Conservation (phyloP, 805 yeast genomes). For the Lipomyces yamanashiensis region DNA sequence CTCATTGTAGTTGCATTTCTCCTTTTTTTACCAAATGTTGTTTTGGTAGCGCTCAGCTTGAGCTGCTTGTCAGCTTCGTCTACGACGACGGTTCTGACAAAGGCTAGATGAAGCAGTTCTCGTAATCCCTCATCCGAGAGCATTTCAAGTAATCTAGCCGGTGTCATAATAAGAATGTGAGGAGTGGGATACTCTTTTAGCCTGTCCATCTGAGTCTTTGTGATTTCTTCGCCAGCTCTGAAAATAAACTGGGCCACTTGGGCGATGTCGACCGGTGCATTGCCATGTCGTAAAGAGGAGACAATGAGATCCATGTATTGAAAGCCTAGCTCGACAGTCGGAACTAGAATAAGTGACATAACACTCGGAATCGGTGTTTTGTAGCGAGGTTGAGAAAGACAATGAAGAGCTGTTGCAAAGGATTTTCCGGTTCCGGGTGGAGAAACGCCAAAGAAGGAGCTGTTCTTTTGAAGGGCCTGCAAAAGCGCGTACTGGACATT, state of each 20-base stretch:
- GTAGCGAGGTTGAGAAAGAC: constrained; percentile 36
- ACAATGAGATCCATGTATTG: constrained; percentile 41
- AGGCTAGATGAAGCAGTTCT: constrained; percentile 16
- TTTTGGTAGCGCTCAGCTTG: neutral
- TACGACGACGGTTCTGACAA: constrained; percentile 31
- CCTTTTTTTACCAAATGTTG: neutral
- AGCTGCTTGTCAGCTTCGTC: constrained; percentile 38
- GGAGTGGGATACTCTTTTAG: constrained; percentile 42
- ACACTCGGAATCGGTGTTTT: constrained; percentile 23
- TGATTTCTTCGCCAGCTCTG: constrained; percentile 39
- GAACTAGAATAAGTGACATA: constrained; percentile 45
- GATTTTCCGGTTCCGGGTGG: constrained; percentile 47
- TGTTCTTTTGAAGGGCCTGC: constrained; percentile 13
- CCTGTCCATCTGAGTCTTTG: constrained; percentile 38
- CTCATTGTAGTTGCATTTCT: neutral
- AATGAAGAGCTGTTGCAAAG: constrained; percentile 41
- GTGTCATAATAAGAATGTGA: constrained; percentile 60
- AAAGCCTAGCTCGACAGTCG: constrained; percentile 44
- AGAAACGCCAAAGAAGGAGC: constrained; percentile 41
- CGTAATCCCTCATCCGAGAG: constrained; percentile 24
- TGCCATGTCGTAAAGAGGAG: constrained; percentile 27
- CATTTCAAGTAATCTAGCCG: constrained; percentile 55
- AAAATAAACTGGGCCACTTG: constrained; percentile 40
- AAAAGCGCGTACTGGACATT: constrained; percentile 25
- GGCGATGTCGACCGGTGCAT: constrained; percentile 21